phyloP scores from a whole-genome alignment of 345 rosid species.

The Microcos paniculata region DNA sequence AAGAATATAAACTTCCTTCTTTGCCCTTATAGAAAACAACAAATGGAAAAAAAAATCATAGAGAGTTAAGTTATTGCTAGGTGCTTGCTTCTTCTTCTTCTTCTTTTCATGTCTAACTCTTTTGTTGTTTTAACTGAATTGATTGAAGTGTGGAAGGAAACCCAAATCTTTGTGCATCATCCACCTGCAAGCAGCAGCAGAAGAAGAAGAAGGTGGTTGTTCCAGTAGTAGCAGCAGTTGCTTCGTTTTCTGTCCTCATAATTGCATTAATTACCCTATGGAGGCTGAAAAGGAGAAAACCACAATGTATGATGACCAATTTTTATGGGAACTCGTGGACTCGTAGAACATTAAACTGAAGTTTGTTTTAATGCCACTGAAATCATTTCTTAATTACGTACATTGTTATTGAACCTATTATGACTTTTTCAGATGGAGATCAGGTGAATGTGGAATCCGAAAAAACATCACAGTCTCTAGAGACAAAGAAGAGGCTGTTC shows the following conservation, averaged over 20 bases:
- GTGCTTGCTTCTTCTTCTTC: too few species aligned
- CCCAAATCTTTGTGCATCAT: constrained; percentile 17
- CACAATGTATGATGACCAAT: constrained; percentile 9
- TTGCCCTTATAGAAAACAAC: too few species aligned
- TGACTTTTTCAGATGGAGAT: neutral
- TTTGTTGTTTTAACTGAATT: neutral
- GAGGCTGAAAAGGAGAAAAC: constrained; percentile 4
- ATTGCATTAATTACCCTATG: constrained; percentile 9
- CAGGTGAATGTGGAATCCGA: neutral
- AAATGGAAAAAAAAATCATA: neutral
- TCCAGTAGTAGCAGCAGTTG: neutral
- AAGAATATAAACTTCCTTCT: neutral
- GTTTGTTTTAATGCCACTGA: too few species aligned
- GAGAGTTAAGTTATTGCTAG: neutral
- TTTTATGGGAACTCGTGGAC: too few species aligned
- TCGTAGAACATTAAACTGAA: too few species aligned
- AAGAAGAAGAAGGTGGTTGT: constrained; percentile 9
- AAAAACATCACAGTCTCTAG: neutral
- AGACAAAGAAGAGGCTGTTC: constrained; percentile 21
- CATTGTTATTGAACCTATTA: too few species aligned
- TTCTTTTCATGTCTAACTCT: too few species aligned
- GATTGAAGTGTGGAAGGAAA: constrained; percentile 25
- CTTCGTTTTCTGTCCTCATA: neutral
- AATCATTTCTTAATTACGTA: too few species aligned
- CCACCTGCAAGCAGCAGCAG: constrained; percentile 15